Percentiles rank a stretch among this genome's conserved stretches.
phyloP scores from a whole-genome alignment of 306 rosid genomes.

The Pachyrhizus erosus region DNA sequence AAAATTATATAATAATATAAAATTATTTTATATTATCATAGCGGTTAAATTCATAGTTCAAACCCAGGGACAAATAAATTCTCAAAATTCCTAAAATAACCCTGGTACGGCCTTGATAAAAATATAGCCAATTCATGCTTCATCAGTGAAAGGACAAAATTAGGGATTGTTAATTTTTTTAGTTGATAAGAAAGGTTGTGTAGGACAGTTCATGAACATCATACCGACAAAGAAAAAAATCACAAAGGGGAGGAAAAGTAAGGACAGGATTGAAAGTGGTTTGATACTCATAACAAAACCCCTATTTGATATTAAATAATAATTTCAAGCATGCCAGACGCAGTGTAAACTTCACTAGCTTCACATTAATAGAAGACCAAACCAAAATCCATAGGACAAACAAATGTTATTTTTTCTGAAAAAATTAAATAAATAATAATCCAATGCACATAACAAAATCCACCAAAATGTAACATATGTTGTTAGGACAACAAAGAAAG shows the following conservation, averaged over 20 bases:
- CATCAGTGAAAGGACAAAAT: conserved; percentile 27
- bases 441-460: conserved; percentile 54
- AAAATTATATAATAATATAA: no score
- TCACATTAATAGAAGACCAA: neutral
- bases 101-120: neutral
- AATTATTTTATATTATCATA: no score
- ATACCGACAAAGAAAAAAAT: neutral
- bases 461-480: conserved; percentile 31
- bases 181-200: conserved; percentile 32
- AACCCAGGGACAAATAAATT: no score
- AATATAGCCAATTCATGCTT: conserved; percentile 5
- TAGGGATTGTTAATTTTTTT: conserved; percentile 3
- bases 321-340: neutral
- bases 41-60: no score
- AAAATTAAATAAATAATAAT: neutral
- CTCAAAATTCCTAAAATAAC: neutral
- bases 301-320: neutral
- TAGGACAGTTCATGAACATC: conserved; percentile 36
- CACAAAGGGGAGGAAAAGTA: neutral
- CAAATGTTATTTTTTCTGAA: neutral
- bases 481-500: conserved; percentile 36
- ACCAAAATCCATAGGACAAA: neutral
- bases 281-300: neutral
- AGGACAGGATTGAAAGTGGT: neutral
- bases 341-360: neutral